phyloP scores from a whole-genome alignment of 2,329 filamentous ascomycete species.

The Botryotinia narcissicola region DNA sequence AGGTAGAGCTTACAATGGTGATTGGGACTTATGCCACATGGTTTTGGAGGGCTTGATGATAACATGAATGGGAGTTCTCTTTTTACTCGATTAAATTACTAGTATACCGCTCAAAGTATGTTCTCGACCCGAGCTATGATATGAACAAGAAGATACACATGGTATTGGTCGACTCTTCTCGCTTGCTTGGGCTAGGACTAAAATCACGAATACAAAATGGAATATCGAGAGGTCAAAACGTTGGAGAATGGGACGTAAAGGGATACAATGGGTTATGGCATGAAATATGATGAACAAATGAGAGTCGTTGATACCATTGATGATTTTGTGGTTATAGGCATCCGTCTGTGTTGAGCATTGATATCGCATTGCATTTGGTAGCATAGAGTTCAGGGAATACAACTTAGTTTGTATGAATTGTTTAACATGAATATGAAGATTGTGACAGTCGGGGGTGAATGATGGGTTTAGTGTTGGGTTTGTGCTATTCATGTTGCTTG shows the following conservation, averaged over 20 bases:
- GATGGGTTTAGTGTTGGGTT: neutral
- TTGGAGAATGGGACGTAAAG: neutral
- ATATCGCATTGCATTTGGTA: neutral
- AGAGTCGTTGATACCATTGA: neutral
- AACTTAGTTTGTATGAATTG: neutral
- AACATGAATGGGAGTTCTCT: neutral
- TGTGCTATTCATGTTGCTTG: neutral
- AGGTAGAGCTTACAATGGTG: neutral
- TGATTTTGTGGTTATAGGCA: neutral
- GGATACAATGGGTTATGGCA: neutral
- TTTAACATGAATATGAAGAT: neutral
- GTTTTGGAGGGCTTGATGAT: slow-evolving; percentile 1
- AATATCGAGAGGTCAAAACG: neutral
- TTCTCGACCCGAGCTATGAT: neutral
- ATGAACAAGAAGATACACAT: neutral
- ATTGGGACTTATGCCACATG: neutral
- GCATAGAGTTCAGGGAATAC: neutral
- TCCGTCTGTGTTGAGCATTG: neutral
- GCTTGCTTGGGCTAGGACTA: neutral
- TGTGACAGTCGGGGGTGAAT: neutral
- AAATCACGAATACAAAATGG: neutral
- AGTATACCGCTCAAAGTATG: neutral
- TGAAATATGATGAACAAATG: neutral
- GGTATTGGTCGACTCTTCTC: neutral
- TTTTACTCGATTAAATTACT: neutral